Percentiles rank a stretch among this genome's conserved stretches.
Evolutionary conservation across 1,284 basidiomycete species (phyloP).

Genomic region (Ganoderma lucidum): DNA sequence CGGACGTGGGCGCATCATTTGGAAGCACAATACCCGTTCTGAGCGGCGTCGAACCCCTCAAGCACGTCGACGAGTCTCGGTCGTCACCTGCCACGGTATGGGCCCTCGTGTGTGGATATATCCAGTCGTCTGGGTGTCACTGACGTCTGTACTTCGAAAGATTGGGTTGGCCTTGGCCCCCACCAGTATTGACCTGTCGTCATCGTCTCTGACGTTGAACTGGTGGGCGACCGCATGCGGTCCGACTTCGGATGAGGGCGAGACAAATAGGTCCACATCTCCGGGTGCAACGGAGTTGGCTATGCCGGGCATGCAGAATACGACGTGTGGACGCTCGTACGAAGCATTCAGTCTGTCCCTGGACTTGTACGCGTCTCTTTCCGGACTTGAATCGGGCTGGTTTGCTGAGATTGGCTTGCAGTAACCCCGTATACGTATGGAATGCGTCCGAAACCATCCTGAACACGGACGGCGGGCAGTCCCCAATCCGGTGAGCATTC

Average conservation of each 20-base stretch:
- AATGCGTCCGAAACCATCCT: slow-evolving; percentile 8
- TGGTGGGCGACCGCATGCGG: slow-evolving; percentile 21
- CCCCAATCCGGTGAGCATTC: slow-evolving; percentile 3
- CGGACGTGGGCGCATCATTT: slow-evolving; percentile 15
- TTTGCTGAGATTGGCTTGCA: background rate
- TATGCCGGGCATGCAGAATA: background rate
- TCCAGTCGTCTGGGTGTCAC: background rate
- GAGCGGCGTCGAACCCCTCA: slow-evolving; percentile 11
- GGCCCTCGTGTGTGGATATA: no score
- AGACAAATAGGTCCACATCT: background rate
- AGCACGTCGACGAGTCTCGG: background rate
- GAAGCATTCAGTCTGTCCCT: slow-evolving; percentile 16
- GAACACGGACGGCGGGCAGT: background rate
- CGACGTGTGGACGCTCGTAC: slow-evolving; percentile 12
- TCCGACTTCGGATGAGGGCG: background rate
- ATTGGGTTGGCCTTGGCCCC: slow-evolving; percentile 14
- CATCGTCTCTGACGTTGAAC: slow-evolving; percentile 14
- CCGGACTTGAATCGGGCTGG: background rate
- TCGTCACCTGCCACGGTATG: background rate
- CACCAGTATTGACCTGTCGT: slow-evolving; percentile 11
- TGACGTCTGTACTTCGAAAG: background rate
- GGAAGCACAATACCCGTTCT: slow-evolving; percentile 11
- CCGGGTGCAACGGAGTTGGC: background rate
- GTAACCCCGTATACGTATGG: slow-evolving; percentile 15
- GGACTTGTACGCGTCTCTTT: slow-evolving; percentile 12